Evolutionary conservation across 2,329 filamentous ascomycete species (phyloP).

Genomic region (Fusarium fracticaudum): DNA sequence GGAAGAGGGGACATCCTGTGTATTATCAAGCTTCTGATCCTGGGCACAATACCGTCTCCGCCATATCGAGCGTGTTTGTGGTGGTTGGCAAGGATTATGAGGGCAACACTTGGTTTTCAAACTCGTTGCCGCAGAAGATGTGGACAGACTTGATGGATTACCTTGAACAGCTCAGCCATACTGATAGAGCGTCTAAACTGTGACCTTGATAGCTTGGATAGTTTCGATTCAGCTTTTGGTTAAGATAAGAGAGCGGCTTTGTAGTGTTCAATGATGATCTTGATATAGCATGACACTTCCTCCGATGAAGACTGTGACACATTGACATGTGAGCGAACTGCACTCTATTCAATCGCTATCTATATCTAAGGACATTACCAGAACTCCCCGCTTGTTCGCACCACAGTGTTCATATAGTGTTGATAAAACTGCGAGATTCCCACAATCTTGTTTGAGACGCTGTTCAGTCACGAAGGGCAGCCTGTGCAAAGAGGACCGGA

Average conservation of each 20-base stretch:
- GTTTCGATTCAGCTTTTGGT: rapidly evolving
- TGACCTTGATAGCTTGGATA: not conserved
- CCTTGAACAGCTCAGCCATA: not conserved
- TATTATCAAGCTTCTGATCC: constrained; percentile 27
- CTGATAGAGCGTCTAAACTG: not conserved
- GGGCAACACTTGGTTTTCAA: constrained; percentile 19
- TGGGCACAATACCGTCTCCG: constrained; percentile 10
- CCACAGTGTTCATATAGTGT: too few species aligned
- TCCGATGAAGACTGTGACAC: too few species aligned
- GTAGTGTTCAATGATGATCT: not conserved
- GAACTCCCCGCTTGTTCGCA: not conserved
- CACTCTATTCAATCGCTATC: not conserved
- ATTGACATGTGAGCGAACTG: rapidly evolving
- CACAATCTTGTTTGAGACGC: rapidly evolving
- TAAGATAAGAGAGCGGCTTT: not conserved
- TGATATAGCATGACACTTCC: not conserved
- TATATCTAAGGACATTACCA: not conserved
- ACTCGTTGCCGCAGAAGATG: constrained; percentile 13
- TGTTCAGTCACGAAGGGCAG: not conserved
- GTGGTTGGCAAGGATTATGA: constrained; percentile 14
- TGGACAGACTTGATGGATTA: constrained; percentile 15
- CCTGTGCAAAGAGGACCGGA: constrained; percentile 16
- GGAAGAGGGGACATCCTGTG: constrained; percentile 10
- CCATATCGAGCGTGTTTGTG: constrained; percentile 21
- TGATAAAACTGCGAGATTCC: not conserved